Base-by-base conservation (phyloP, 106 monocot species). In the Acorus calamus region DNA sequence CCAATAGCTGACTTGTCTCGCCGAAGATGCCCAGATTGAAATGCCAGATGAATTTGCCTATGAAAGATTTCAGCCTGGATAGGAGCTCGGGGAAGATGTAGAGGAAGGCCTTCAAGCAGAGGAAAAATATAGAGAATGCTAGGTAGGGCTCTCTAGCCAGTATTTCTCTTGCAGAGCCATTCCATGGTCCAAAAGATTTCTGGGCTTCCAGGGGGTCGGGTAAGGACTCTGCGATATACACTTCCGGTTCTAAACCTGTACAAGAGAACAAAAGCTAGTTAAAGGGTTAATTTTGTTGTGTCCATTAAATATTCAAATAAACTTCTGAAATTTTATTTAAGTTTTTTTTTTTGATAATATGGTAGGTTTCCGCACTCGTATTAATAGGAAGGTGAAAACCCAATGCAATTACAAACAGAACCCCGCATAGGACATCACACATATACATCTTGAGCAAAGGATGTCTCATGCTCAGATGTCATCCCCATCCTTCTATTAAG, bases 221-320 rank as follows among this genome's bases (percentile, higher is more conserved):
- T n/a, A 67, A 44, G 52, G 84, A 74, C 0, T 73, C 59, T 45
- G 74, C 71, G 28, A 96, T 43, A 74, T 83, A 55, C 46, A 56
- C 66, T 61, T 77, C 73, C 44, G 94, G 90, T 5, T 83, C 78
- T 10, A 81, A 65, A 67, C 83, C 91, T 86, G 71, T 8, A 70
- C 53, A 64, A 9, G 64, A 28, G 28, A 28, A 28, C 28, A 50
- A 46, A 51, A 64, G 48, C 5, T 7, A 63, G 48, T 13, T 1
- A 28, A 47, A 28, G 28, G 0, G 47, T 11, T n/a, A n/a, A n/a
- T n/a, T n/a, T n/a, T n/a, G n/a, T 28, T 28, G 28, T 28, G 28
- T 28, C 28, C 28, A 28, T 28, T 28, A 28, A 28, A 28, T 28
- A 28, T 28, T 28, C 28, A 28, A 28, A 28, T 28, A 28, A 28